Percentiles rank a stretch among this genome's conserved stretches.
Conservation (phyloP, 108 stramenopile species). For the Cyclotella baltica region DNA sequence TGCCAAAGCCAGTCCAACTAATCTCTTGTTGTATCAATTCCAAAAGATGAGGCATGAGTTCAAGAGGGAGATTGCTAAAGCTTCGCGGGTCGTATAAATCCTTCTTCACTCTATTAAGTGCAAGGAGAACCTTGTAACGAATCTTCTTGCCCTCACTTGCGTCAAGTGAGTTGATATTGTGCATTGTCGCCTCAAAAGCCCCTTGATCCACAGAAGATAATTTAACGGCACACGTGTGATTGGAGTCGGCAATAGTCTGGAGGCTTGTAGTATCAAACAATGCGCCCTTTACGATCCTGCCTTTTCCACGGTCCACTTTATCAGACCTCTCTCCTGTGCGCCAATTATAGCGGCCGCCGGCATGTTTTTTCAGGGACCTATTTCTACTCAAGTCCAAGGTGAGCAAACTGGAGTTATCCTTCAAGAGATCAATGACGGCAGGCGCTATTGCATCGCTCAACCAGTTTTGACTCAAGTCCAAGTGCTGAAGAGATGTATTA, state of each 20-base stretch:
- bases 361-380: background rate
- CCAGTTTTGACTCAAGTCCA: slow-evolving; percentile 16
- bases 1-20: slow-evolving; percentile 2
- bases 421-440: slow-evolving; percentile 14
- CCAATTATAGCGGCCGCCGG: background rate
- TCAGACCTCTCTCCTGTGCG: background rate
- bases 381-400: slow-evolving; percentile 6
- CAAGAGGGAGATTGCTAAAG: slow-evolving; percentile 18
- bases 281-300: background rate
- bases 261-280: slow-evolving; percentile 24
- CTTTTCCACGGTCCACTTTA: background rate
- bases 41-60: slow-evolving; percentile 18
- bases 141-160: slow-evolving; percentile 21
- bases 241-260: slow-evolving; percentile 7
- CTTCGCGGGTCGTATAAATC: slow-evolving; percentile 11
- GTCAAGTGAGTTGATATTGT: slow-evolving; percentile 17
- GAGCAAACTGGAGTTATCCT: slow-evolving; percentile 22
- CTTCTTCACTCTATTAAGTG: background rate
- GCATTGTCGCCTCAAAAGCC: slow-evolving; percentile 3
- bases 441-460: background rate
- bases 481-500: slow-evolving; percentile 18
- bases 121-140: slow-evolving; percentile 19
- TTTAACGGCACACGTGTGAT: slow-evolving; percentile 22
- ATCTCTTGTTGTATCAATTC: slow-evolving; percentile 18
- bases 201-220: background rate